Conservation (phyloP, 495 filamentous ascomycete species). For the Eremomyces bilateralis region DNA sequence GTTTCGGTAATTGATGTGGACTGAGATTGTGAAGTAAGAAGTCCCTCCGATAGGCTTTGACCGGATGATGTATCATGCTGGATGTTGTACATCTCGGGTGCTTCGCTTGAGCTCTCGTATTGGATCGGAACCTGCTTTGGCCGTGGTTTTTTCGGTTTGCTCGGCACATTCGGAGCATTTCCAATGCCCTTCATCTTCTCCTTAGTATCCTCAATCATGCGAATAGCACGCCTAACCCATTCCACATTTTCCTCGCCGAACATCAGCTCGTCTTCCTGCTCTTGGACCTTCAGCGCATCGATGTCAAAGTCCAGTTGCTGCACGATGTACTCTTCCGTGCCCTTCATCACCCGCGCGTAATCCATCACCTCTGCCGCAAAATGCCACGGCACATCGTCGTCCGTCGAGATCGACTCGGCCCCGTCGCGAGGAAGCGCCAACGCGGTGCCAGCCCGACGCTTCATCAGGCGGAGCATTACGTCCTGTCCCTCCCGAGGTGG, state of each 20-base stretch:
- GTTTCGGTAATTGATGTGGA: background rate
- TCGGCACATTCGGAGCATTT: slow-evolving; percentile 37
- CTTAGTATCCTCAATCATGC: slow-evolving; percentile 45
- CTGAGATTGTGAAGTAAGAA: background rate
- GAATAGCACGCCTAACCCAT: slow-evolving; percentile 72
- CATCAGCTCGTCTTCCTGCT: slow-evolving; percentile 72
- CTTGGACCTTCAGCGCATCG: slow-evolving; percentile 46
- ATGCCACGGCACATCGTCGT: slow-evolving; percentile 78
- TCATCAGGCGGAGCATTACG: slow-evolving; percentile 68
- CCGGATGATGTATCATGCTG: slow-evolving; percentile 26
- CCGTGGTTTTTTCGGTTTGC: slow-evolving; percentile 27
- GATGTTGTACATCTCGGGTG: slow-evolving; percentile 31
- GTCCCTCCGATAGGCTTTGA: slow-evolving; percentile 11
- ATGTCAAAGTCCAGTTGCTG: slow-evolving; percentile 62
- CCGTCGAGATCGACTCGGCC: slow-evolving; percentile 39
- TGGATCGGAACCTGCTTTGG: slow-evolving; percentile 25
- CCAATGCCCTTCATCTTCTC: slow-evolving; percentile 51
- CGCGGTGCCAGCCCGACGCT: slow-evolving; percentile 55
- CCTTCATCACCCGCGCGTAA: slow-evolving; percentile 90
- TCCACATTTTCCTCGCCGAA: slow-evolving; percentile 74
- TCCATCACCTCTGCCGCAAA: slow-evolving; percentile 84
- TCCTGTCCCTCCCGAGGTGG: slow-evolving; percentile 66
- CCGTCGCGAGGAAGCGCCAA: slow-evolving; percentile 73
- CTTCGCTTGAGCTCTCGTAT: slow-evolving; percentile 23
- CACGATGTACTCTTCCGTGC: slow-evolving; percentile 69